Percentiles rank a stretch among this genome's conserved stretches.
Evolutionary conservation across 495 filamentous ascomycete genomes (phyloP).

Genomic region (Xylaria longipes): DNA sequence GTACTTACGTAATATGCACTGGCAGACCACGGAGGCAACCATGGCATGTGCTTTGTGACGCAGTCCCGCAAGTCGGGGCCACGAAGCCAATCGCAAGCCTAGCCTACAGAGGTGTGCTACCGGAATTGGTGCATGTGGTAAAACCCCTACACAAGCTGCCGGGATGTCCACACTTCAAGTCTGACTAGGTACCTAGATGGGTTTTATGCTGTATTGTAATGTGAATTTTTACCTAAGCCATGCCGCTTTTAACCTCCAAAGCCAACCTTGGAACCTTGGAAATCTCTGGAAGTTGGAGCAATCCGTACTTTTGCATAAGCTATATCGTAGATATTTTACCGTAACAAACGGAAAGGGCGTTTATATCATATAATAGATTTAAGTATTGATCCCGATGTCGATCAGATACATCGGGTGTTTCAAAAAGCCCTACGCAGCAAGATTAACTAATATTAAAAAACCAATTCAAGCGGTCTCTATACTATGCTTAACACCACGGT

Average conservation of each 20-base stretch:
- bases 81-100: conserved; percentile 5
- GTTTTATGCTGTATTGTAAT: background rate
- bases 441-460: too few relatives aligned
- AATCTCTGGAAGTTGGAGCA: background rate
- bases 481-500: too few relatives aligned
- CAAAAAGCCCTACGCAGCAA: too few relatives aligned
- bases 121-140: conserved; percentile 23
- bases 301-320: background rate
- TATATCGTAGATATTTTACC: too few relatives aligned
- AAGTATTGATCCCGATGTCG: too few relatives aligned
- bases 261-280: background rate
- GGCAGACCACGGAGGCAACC: background rate
- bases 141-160: conserved; percentile 6
- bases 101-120: conserved; percentile 2
- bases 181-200: background rate
- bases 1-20: too few relatives aligned
- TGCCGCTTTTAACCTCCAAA: conserved; percentile 2
- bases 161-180: conserved; percentile 2
- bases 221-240: background rate
- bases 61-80: background rate
- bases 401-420: too few relatives aligned
- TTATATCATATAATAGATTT: too few relatives aligned
- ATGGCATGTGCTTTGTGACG: background rate
- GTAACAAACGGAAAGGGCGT: background rate
- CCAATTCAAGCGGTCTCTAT: too few relatives aligned